phyloP scores from a whole-genome alignment of 306 rosid genomes.

The Senna siamea region DNA sequence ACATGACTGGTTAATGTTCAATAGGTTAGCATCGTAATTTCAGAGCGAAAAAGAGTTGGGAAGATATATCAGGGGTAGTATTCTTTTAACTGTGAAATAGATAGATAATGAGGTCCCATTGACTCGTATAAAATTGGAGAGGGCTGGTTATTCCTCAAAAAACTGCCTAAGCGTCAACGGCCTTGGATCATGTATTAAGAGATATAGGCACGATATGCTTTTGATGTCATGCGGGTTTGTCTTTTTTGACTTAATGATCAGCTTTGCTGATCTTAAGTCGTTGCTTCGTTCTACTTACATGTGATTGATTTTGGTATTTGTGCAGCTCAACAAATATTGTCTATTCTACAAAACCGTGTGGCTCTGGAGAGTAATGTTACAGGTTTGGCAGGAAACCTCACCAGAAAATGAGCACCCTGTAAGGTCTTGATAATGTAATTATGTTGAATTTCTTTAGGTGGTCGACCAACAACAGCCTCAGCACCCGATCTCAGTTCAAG shows the following conservation, averaged over 20 bases:
- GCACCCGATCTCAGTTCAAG: slow-evolving; percentile 25
- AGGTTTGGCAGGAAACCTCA: slow-evolving; percentile 38
- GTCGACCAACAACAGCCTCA: slow-evolving; percentile 22
- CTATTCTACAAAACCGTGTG: slow-evolving; percentile 65
- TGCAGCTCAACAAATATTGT: slow-evolving; percentile 82
- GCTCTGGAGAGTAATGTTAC: slow-evolving; percentile 37
- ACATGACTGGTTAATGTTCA: slow-evolving; percentile 11
- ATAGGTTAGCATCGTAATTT: background rate
- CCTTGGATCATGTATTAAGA: background rate
- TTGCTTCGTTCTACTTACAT: slow-evolving; percentile 24
- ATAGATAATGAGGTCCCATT: slow-evolving; percentile 8
- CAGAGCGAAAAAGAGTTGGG: slow-evolving; percentile 7
- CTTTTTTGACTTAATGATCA: background rate
- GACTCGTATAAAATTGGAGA: slow-evolving; percentile 26
- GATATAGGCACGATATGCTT: slow-evolving; percentile 20
- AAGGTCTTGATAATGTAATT: slow-evolving; percentile 38
- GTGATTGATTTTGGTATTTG: slow-evolving; percentile 36
- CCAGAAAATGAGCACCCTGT: slow-evolving; percentile 28
- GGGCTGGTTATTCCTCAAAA: slow-evolving; percentile 17
- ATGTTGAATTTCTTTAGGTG: slow-evolving; percentile 47
- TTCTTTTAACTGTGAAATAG: slow-evolving; percentile 14
- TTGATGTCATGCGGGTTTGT: slow-evolving; percentile 9
- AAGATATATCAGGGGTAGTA: background rate
- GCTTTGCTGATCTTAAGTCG: slow-evolving; percentile 29
- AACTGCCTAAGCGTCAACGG: background rate